phyloP scores from a whole-genome alignment of 768 basidiomycete species.

The Mycena sanguinolenta region DNA sequence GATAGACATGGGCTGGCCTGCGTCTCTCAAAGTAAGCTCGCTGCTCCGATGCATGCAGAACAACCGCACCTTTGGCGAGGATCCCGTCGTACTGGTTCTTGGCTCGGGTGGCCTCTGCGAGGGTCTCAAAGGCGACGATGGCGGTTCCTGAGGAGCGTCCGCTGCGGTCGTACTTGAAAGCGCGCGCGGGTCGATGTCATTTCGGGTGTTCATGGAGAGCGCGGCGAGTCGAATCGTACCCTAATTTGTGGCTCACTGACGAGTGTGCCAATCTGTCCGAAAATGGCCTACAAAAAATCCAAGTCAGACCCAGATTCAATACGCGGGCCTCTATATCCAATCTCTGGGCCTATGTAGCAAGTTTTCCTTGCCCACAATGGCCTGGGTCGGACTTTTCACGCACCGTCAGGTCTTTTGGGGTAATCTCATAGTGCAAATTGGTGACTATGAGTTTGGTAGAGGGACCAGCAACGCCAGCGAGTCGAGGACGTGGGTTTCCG shows the following conservation, averaged over 20 bases:
- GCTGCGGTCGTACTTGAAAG: constrained; percentile 91
- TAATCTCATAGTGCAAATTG: constrained; percentile 93
- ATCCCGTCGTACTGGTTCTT: constrained; percentile 90
- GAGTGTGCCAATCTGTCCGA: constrained; percentile 93
- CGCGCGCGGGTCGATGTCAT: constrained; percentile 44
- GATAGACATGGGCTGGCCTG: constrained; percentile 86
- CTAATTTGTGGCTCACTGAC: constrained; percentile 93
- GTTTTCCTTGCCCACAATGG: background rate
- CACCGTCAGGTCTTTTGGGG: constrained; percentile 89
- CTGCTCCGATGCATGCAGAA: too few species aligned
- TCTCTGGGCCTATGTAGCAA: background rate
- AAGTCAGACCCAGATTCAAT: constrained; percentile 6
- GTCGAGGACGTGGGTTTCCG: constrained; percentile 43
- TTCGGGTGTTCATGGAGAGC: constrained; percentile 64
- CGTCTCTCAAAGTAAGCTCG: too few species aligned
- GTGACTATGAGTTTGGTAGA: constrained; percentile 79
- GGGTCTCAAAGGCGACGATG: constrained; percentile 82
- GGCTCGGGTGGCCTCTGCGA: constrained; percentile 83
- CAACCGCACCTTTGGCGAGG: constrained; percentile 81
- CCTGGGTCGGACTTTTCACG: constrained; percentile 43
- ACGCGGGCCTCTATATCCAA: background rate
- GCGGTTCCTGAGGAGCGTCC: constrained; percentile 92
- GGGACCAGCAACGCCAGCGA: constrained; percentile 30
- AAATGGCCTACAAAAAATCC: constrained; percentile 74
- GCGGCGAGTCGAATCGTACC: constrained; percentile 82